Evolutionary conservation across 1,139 yeast genomes (phyloP).

Genomic region (Spencermartinsiella ligniputridi): DNA sequence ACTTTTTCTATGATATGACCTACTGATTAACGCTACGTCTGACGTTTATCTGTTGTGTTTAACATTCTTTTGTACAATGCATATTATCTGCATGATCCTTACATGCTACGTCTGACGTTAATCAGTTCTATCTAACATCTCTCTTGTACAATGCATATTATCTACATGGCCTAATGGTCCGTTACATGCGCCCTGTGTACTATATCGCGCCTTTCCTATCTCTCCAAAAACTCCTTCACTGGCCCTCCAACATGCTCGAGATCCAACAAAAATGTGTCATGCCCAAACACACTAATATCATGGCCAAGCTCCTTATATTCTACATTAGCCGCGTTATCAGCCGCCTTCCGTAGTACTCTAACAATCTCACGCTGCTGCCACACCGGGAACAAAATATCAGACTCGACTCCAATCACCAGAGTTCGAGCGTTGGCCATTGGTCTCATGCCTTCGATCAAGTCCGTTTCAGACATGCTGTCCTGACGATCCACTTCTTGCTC

Average conservation of each 20-base stretch:
- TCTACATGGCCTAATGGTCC: no score
- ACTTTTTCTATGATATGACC: no score
- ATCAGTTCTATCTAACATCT: no score
- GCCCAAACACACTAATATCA: slow-evolving; percentile 78
- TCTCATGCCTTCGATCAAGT: slow-evolving; percentile 60
- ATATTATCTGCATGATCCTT: no score
- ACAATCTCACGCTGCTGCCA: slow-evolving; percentile 91
- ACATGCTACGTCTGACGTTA: no score
- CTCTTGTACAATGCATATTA: no score
- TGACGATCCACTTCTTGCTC: slow-evolving; percentile 39
- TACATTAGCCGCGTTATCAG: slow-evolving; percentile 35
- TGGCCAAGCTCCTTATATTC: slow-evolving; percentile 70
- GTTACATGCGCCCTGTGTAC: no score
- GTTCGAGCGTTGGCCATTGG: slow-evolving; percentile 61
- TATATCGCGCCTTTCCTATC: slow-evolving; percentile 4
- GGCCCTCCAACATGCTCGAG: slow-evolving; percentile 78
- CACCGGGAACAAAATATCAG: slow-evolving; percentile 86
- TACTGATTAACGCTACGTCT: no score
- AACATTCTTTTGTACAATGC: no score
- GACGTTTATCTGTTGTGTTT: no score
- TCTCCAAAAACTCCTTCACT: slow-evolving; percentile 55
- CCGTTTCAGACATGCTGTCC: slow-evolving; percentile 36
- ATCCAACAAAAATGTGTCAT: slow-evolving; percentile 81
- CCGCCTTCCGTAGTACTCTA: slow-evolving; percentile 48
- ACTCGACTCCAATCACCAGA: slow-evolving; percentile 83